These are phyloP conservation scores for Arabidopsis thaliana DNA, from an alignment of 345 rosid species.

Conservation along the genomic window DNA sequence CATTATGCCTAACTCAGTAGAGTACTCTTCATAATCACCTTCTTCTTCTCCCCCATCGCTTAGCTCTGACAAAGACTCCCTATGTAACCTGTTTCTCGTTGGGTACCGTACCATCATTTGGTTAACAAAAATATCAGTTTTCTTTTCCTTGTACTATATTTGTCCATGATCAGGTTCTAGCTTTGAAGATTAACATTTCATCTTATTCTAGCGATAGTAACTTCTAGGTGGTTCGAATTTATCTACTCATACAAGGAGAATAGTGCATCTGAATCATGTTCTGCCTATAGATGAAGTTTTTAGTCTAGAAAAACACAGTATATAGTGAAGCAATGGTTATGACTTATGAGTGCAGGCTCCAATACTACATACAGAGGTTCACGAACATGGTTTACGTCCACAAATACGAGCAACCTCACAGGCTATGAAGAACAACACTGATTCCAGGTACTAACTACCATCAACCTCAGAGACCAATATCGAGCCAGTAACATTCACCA, in stretches of 20 bases:
- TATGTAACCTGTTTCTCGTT: too few relatives aligned
- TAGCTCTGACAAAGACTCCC: too few relatives aligned
- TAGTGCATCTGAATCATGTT: background rate
- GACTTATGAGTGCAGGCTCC: background rate
- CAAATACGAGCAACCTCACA: background rate
- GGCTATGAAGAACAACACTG: background rate
- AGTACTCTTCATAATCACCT: background rate
- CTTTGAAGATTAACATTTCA: too few relatives aligned
- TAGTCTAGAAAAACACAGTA: background rate
- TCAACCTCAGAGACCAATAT: background rate
- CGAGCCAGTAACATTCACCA: background rate
- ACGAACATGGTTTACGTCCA: background rate
- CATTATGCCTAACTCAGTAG: background rate
- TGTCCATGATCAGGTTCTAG: too few relatives aligned
- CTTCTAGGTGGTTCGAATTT: too few relatives aligned
- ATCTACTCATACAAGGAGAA: background rate
- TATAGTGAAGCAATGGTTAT: background rate
- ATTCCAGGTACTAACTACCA: background rate
- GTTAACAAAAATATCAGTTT: too few relatives aligned
- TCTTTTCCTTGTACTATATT: too few relatives aligned
- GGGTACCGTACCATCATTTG: too few relatives aligned
- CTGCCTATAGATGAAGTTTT: background rate
- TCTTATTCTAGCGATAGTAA: background rate
- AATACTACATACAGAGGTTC: background rate
- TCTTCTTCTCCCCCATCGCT: too few relatives aligned